Evolutionary conservation across 768 basidiomycete species (phyloP), one percentile per base, ranked within the genome.

Genomic region (Auriscalpium microsporum): DNA sequence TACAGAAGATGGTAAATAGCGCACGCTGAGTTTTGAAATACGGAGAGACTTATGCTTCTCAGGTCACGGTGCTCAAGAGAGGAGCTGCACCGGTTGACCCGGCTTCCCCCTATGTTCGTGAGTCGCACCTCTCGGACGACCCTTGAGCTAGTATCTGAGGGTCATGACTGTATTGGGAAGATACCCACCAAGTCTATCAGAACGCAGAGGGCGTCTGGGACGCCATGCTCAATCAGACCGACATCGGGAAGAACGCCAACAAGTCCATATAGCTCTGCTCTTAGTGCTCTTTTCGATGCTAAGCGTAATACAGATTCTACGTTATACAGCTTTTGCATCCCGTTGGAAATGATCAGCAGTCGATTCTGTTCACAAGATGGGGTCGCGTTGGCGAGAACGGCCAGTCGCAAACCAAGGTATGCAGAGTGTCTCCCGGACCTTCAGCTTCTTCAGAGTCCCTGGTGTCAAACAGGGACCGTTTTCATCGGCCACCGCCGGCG

Each of bases 341-440:
- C 2, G 70, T 77, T 34, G 72, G 73, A 7, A 73, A 74, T 57
- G 59, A 65, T 36, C 17, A 62, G 9, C 58, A 63, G 17, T 76
- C 69, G 52, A 53, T 68, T 4, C 66, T 83, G 35, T 80, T 70
- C 65, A 80, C 79, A 36, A 77, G 79, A 37, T 83, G 80, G 80
- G 81, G 80, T n/a, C 75, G 82, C 23, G 81, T 83, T 16, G 82
- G 82, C 23, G 81, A 82, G 61, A 71, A 70, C 23, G 82, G 82
- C 0, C 71, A 74, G 62, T 69, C 62, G 4, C 77, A 80, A 65
- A 60, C 54, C 44, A 83, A 81, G 71, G 81, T 80, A 50, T 40
- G 51, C 4, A 28, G 28, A 28, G 28, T 34, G 40, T 42, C 34
- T 9, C 35, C 9, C 38, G 52, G 11, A 36, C 11, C 17, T 3